Evolutionary conservation across 306 rosid species (phyloP).

Genomic region (Vigna mungo): DNA sequence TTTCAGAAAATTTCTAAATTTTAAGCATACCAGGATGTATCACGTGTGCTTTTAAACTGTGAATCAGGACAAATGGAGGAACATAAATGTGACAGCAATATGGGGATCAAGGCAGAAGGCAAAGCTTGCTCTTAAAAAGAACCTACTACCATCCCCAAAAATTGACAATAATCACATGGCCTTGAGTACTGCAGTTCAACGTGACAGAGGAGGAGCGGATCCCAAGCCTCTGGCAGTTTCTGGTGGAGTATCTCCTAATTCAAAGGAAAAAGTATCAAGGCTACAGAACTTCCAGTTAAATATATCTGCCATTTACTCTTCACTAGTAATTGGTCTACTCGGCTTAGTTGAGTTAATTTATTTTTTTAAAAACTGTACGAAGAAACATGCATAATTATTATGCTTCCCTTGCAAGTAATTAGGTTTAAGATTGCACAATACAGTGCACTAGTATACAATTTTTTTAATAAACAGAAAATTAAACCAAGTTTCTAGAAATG

Average conservation of each 20-base stretch:
- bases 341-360: constrained; percentile 12
- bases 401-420: constrained; percentile 29
- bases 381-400: constrained; percentile 21
- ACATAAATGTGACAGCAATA: constrained; percentile 93
- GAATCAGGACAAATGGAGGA: constrained; percentile 96
- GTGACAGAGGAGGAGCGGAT: constrained; percentile 58
- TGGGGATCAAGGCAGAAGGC: constrained; percentile 99
- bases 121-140: constrained; percentile 87
- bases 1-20: constrained; percentile 35
- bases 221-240: constrained; percentile 66
- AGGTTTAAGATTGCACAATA: constrained; percentile 31
- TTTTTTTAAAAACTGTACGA: constrained; percentile 28
- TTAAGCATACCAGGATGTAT: constrained; percentile 23
- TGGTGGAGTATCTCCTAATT: constrained; percentile 55
- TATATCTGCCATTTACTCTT: constrained; percentile 26
- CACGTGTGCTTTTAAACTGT: constrained; percentile 49
- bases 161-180: constrained; percentile 58
- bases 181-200: constrained; percentile 51
- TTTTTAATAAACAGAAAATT: constrained; percentile 20
- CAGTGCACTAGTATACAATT: neutral
- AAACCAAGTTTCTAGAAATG: neutral
- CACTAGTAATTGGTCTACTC: constrained; percentile 12
- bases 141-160: constrained; percentile 56
- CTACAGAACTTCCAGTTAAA: constrained; percentile 43
- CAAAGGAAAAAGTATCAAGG: constrained; percentile 80